phyloP scores from a whole-genome alignment of 2,329 filamentous ascomycete genomes.

The Paecilomyces variotii region DNA sequence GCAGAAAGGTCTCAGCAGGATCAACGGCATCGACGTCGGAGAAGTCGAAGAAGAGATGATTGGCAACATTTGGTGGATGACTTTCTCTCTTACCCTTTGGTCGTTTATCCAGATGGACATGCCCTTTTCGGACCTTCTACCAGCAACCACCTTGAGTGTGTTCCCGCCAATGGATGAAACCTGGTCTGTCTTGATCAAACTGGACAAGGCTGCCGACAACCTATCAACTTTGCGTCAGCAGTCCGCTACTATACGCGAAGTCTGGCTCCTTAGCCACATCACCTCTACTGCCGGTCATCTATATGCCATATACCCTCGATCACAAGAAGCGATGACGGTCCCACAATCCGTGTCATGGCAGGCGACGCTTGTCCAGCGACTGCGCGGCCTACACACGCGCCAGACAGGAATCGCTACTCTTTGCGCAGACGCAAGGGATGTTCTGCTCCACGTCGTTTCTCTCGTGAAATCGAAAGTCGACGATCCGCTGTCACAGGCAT shows the following conservation, averaged over 20 bases:
- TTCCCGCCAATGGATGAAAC: conserved; percentile 15
- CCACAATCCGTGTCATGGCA: conserved; percentile 5
- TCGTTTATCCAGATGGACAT: conserved; percentile 28
- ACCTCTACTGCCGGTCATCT: conserved; percentile 11
- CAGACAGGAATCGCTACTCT: conserved; percentile 5
- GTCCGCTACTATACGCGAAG: conserved; percentile 8
- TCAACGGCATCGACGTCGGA: conserved; percentile 36
- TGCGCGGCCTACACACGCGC: conserved; percentile 2
- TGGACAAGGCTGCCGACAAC: conserved; percentile 12
- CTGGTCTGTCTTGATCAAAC: conserved; percentile 8
- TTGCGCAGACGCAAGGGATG: conserved; percentile 7
- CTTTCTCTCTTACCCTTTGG: conserved; percentile 34
- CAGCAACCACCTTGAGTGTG: conserved; percentile 4
- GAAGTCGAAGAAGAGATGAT: conserved; percentile 35
- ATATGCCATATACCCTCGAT: conserved; percentile 9
- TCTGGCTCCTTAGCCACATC: conserved; percentile 13
- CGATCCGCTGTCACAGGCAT: conserved; percentile 4
- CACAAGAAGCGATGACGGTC: background rate
- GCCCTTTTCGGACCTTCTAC: conserved; percentile 10
- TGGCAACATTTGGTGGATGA: conserved; percentile 34
- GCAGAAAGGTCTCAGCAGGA: conserved; percentile 22
- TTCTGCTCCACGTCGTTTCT: conserved; percentile 5
- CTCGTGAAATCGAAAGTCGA: conserved; percentile 3
- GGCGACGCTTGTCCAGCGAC: conserved; percentile 5
- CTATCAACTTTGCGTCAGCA: conserved; percentile 11